A percentile compares a stretch with the other conserved stretches of the same genome.
These are phyloP conservation scores for Pontederia paniculata DNA, from an alignment of 176 grass and related monocot genomes.

Conservation along the genomic window DNA sequence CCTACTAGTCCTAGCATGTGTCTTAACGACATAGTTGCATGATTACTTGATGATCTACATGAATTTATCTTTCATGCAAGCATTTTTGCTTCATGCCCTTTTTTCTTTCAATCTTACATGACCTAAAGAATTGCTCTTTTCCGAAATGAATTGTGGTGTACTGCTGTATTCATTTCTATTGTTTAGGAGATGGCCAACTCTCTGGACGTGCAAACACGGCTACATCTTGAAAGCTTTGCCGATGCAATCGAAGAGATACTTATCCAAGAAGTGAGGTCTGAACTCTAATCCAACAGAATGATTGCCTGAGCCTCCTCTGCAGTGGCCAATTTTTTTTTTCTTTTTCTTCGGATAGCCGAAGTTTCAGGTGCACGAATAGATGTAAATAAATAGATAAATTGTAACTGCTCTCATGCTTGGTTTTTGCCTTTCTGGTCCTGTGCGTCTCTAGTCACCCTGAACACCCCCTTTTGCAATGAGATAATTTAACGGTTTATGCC, in stretches of 20 bases:
- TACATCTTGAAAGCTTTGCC: conserved; percentile 49
- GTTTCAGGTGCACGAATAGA: background rate
- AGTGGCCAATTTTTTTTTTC: background rate
- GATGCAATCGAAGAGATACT: conserved; percentile 77
- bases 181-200: conserved; percentile 57
- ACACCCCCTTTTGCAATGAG: no score
- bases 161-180: conserved; percentile 1
- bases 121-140: background rate
- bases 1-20: no score
- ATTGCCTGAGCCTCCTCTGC: background rate
- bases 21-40: no score
- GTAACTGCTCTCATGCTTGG: no score
- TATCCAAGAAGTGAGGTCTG: conserved; percentile 42
- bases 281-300: conserved; percentile 13
- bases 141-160: background rate
- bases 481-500: no score
- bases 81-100: background rate
- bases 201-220: conserved; percentile 44
- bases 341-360: background rate
- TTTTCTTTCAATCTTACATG: background rate
- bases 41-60: no score
- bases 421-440: no score
- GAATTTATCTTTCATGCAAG: background rate
- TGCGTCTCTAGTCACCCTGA: no score
- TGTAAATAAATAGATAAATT: background rate